Base-by-base conservation (phyloP, 495 filamentous ascomycete species). In the Daldinia concentrica region DNA sequence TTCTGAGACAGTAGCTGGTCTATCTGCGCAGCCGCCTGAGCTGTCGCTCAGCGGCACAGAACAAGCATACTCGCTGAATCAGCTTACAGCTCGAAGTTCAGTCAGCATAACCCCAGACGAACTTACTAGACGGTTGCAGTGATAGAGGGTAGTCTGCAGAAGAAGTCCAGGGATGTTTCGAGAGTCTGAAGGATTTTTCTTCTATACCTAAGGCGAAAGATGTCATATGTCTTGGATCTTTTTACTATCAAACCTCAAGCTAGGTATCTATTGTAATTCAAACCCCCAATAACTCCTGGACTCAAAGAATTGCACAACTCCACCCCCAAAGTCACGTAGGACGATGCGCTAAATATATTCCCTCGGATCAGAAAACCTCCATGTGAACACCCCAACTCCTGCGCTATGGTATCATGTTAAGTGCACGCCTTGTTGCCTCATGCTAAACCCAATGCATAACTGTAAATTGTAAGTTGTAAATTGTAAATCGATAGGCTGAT, bases 351-450 rank as follows among this genome's bases (percentile, higher is more conserved):
- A 57, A 57, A 69, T 37, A 58, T 41, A 24, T 27, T 50, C 50
- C 27, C 61, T 34, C 12, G 29, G 12, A 62, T 22, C 15, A 52
- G 12, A 66, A 62, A 45, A 8, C 32, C 37, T 11, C 32, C 32
- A 52, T 9, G 26, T 54, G 22, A 66, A 73, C 58, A 54, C 66
- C 66, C 71, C 27, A 73, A 69, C 71, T 62, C 66, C 71, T 17
- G 37, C 55, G 62, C 66, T 39, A 62, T 69, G 66, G 61, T 73
- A 69, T 73, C 66, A 57, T 57, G 56, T 73, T 58, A 45, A 71
- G 27, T 45, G 17, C 6, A 30, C 50, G 59, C 4, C 36, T 55
- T 58, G n/a, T 62, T 52, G 12, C 19, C 50, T 30, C 62, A 22
- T 66, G 24, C 11, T 50, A 51, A 58, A 62, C 32, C 45, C 54